These are phyloP conservation scores for Ramularia endophylla DNA, from an alignment of 2,329 filamentous ascomycete genomes.

Conservation along the genomic window DNA sequence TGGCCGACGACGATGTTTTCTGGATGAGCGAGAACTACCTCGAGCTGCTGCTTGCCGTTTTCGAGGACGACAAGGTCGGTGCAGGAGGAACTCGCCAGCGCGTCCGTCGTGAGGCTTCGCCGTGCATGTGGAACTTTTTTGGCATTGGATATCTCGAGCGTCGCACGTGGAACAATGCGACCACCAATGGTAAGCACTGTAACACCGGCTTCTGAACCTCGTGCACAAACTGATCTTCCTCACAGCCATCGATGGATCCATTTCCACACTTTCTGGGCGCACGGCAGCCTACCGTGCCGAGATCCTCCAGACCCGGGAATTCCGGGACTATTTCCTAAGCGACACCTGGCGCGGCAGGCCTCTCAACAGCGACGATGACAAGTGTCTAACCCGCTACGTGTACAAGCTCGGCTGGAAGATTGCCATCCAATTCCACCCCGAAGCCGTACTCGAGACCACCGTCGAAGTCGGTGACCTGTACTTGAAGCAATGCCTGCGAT, in stretches of 20 bases:
- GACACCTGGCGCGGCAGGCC: constrained; percentile 49
- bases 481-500: constrained; percentile 49
- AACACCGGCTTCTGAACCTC: no score
- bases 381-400: constrained; percentile 53
- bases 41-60: constrained; percentile 30
- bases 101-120: constrained; percentile 35
- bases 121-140: constrained; percentile 46
- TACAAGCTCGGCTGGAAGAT: constrained; percentile 48
- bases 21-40: constrained; percentile 27
- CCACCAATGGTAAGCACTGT: constrained; percentile 40
- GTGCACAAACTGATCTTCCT: no score
- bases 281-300: constrained; percentile 48
- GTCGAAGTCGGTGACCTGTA: constrained; percentile 50
- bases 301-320: constrained; percentile 43
- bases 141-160: constrained; percentile 55
- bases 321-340: constrained; percentile 41
- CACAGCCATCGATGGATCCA: constrained; percentile 49
- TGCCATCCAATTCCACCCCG: constrained; percentile 47
- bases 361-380: constrained; percentile 55
- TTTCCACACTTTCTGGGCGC: constrained; percentile 54
- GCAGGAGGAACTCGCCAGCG: constrained; percentile 54
- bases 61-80: constrained; percentile 45
- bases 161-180: constrained; percentile 56
- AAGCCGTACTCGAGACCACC: constrained; percentile 47
- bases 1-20: constrained; percentile 34